These are phyloP conservation scores for Metschnikowia kofuensis DNA, from an alignment of 805 yeast genomes.

Conservation along the genomic window DNA sequence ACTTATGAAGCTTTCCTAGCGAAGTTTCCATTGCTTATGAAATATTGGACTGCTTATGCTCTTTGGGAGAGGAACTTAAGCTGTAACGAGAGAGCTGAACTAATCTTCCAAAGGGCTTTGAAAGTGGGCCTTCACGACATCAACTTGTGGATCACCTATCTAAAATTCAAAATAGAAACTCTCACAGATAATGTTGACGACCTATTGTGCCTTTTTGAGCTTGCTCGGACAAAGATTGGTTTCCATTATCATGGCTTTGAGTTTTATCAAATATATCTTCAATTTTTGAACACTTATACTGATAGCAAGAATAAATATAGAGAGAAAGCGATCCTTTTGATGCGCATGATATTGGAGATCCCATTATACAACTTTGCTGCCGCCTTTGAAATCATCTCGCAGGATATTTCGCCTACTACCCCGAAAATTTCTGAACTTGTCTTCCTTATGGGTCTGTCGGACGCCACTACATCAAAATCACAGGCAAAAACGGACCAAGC, in stretches of 20 bases:
- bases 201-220: constrained; percentile 40
- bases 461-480: too few species aligned
- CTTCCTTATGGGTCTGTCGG: constrained; percentile 20
- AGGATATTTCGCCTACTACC: constrained; percentile 27
- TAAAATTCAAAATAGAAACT: constrained; percentile 39
- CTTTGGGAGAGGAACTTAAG: constrained; percentile 46
- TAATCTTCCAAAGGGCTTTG: constrained; percentile 27
- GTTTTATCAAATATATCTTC: constrained; percentile 50
- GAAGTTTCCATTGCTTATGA: constrained; percentile 49
- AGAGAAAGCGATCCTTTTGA: constrained; percentile 38
- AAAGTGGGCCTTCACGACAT: constrained; percentile 41
- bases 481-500: too few species aligned
- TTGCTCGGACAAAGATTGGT: constrained; percentile 50
- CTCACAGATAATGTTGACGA: constrained; percentile 25
- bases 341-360: constrained; percentile 50
- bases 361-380: constrained; percentile 54
- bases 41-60: constrained; percentile 60
- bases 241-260: constrained; percentile 48
- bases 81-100: constrained; percentile 32
- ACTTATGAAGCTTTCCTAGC: constrained; percentile 43
- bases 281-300: constrained; percentile 35
- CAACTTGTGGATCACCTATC: constrained; percentile 49
- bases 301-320: constrained; percentile 21
- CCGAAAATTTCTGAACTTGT: constrained; percentile 13
- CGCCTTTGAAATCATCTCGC: constrained; percentile 22